A percentile compares a stretch with the other conserved stretches of the same genome.
These are phyloP conservation scores for Entelexis sorbosivorans DNA, from an alignment of 1,139 yeast species.

Conservation along the genomic window DNA sequence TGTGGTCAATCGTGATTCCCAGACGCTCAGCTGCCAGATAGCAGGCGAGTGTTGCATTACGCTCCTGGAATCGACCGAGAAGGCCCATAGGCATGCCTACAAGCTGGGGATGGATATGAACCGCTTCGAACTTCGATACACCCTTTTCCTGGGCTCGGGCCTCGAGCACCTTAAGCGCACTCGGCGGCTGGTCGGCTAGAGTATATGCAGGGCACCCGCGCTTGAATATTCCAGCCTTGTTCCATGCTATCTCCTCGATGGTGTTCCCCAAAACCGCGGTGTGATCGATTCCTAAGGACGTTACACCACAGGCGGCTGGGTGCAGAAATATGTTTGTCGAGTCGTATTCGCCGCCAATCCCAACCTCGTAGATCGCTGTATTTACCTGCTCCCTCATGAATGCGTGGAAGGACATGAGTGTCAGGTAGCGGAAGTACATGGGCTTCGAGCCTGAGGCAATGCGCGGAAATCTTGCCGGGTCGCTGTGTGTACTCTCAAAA, in stretches of 20 bases:
- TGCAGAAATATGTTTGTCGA: conserved; percentile 75
- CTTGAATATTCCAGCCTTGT: conserved; percentile 90
- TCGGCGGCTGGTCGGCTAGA: conserved; percentile 48
- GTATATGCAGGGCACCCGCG: conserved; percentile 52
- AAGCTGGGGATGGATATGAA: conserved; percentile 36
- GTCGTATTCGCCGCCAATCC: conserved; percentile 95
- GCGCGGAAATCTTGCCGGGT: conserved; percentile 53
- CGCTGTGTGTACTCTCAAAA: conserved; percentile 49
- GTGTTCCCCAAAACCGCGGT: conserved; percentile 80
- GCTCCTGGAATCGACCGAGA: conserved; percentile 73
- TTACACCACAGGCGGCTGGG: conserved; percentile 80
- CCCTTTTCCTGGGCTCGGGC: conserved; percentile 57
- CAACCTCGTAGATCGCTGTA: conserved; percentile 92
- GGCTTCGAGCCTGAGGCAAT: conserved; percentile 70
- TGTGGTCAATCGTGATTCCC: conserved; percentile 24
- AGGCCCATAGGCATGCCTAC: conserved; percentile 49
- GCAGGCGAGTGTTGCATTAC: conserved; percentile 81
- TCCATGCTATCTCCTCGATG: conserved; percentile 86
- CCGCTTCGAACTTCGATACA: conserved; percentile 43
- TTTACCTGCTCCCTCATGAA: conserved; percentile 80
- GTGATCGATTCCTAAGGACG: conserved; percentile 87
- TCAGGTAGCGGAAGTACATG: conserved; percentile 83
- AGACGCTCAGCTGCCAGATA: conserved; percentile 61
- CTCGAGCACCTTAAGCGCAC: conserved; percentile 36
- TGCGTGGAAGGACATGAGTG: conserved; percentile 80